Evolutionary conservation across 2,329 filamentous ascomycete genomes (phyloP).

Genomic region (Sporothrix sp.): DNA sequence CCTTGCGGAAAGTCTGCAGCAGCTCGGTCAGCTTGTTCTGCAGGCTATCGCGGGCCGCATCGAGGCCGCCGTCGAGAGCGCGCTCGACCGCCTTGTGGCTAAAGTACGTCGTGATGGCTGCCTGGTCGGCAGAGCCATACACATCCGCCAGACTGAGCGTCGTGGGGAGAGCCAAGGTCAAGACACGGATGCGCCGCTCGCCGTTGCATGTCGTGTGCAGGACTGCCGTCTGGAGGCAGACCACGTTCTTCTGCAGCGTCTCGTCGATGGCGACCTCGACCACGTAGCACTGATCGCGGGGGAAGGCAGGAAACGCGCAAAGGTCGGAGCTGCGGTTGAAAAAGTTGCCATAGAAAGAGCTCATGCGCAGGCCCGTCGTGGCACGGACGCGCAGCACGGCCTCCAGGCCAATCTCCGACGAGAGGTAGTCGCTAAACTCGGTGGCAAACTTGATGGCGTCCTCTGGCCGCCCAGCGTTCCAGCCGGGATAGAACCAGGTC

Average conservation of each 20-base stretch:
- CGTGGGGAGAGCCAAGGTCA: slow-evolving; percentile 87
- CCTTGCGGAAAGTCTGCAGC: slow-evolving; percentile 91
- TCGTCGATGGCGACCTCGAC: slow-evolving; percentile 98
- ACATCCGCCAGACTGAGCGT: slow-evolving; percentile 84
- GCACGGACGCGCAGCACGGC: slow-evolving; percentile 92
- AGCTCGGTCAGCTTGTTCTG: slow-evolving; percentile 89
- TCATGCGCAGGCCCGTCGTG: slow-evolving; percentile 91
- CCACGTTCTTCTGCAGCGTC: slow-evolving; percentile 78
- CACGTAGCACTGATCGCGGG: slow-evolving; percentile 92
- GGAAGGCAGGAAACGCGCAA: slow-evolving; percentile 96
- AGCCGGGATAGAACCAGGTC: slow-evolving; percentile 96
- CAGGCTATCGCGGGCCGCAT: slow-evolving; percentile 81
- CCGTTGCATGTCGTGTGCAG: slow-evolving; percentile 97
- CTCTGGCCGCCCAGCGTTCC: slow-evolving; percentile 87
- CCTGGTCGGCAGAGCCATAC: slow-evolving; percentile 90
- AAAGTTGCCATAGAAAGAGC: slow-evolving; percentile 98
- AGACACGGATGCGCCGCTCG: slow-evolving; percentile 85
- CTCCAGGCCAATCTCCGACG: slow-evolving; percentile 89
- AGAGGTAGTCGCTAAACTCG: slow-evolving; percentile 95
- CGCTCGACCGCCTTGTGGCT: slow-evolving; percentile 96
- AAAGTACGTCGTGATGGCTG: slow-evolving; percentile 87
- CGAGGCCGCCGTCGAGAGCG: slow-evolving; percentile 66
- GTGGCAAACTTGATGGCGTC: slow-evolving; percentile 97
- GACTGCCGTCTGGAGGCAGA: slow-evolving; percentile 89
- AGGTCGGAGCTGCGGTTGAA: slow-evolving; percentile 97